A percentile compares a stretch with the other conserved stretches of the same genome.
Evolutionary conservation across 2,329 filamentous ascomycete genomes (phyloP).

Genomic region (Dactylellina leptospora): DNA sequence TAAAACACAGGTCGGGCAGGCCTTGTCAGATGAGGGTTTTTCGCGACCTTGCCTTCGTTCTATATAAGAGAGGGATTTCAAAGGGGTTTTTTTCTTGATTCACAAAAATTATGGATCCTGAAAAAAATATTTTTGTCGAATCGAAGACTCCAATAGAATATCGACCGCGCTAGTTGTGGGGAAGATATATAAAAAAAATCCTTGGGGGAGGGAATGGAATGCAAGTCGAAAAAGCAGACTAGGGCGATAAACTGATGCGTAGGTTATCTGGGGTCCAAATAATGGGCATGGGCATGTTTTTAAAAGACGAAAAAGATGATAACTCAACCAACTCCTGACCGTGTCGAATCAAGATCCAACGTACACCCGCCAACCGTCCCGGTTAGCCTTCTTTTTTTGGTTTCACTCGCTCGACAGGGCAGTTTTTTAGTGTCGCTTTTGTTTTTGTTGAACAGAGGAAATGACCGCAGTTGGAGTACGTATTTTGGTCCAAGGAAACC

Average conservation of each 20-base stretch:
- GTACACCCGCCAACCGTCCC: conserved; percentile 25
- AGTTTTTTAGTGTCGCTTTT: conserved; percentile 23
- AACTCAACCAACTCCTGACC: conserved; percentile 25
- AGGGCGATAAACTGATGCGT: conserved; percentile 27
- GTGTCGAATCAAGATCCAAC: conserved; percentile 28
- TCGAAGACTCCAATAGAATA: conserved; percentile 26
- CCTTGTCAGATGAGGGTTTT: conserved; percentile 50
- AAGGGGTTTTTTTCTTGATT: background rate
- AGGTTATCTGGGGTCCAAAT: conserved; percentile 30
- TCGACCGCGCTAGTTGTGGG: conserved; percentile 43
- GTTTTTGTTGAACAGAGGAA: conserved; percentile 30
- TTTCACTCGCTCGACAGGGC: conserved; percentile 30
- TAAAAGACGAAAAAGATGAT: conserved; percentile 35
- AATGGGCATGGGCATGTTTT: conserved; percentile 42
- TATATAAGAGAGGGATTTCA: conserved; percentile 40
- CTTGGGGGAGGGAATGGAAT: conserved; percentile 26
- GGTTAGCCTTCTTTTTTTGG: conserved; percentile 43
- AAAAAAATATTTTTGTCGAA: conserved; percentile 17
- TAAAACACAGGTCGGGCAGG: conserved; percentile 34
- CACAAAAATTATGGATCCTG: conserved; percentile 9
- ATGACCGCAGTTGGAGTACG: conserved; percentile 49
- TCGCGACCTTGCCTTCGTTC: conserved; percentile 43
- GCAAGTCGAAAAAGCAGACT: conserved; percentile 28
- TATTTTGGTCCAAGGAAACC: conserved; percentile 25
- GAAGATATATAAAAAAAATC: conserved; percentile 37